Base-by-base conservation (phyloP, 2,329 filamentous ascomycete species). In the Fusarium poae region DNA sequence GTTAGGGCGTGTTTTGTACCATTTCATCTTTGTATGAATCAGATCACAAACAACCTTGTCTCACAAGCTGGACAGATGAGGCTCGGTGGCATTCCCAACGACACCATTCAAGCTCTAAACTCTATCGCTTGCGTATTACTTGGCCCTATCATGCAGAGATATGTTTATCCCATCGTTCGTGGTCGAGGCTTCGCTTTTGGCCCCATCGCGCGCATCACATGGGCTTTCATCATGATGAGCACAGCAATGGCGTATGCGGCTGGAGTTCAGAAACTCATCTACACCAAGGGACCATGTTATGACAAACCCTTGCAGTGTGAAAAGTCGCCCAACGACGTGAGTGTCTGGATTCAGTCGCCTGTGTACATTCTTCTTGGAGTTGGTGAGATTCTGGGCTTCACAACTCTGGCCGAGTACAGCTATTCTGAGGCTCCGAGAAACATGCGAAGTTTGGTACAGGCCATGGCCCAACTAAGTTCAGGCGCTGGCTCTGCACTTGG, bases 11-110 rank as follows among this genome's bases (percentile, higher is more conserved):
- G 52, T 4, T 55, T 48, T 37, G 52, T 55, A 15, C 42, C 52
- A 20, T 55, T 55, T 20, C 40, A 55, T 39, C 29, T 55, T 1
- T 55, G 52, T 2, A 55, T 55, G 52, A 55, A 55, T 37, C 52
- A 55, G 29, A 46, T 55, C 2, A 55, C 42, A 21, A 55, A 55
- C 42, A 55, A 55, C 23, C 52, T 55, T 3, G 40, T 55, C 2
- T 55, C 52, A 12, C 52, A 55, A 39, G 52, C 52, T 18, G 52
- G 52, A 15, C 42, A 55, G n/a, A 55, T 55, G 52, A 46, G 12
- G 9, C 52, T 55, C 7, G 52, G 52, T n/a, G 52, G 52, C 1
- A 55, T 55, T 3, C 52, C 52, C 15, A 55, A 55, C 23, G 52
- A 55, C 29, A 55, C 52, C 8, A 55, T 55, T 10, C 52, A 55